phyloP scores from a whole-genome alignment of 164 flowering plant species.

The Annona squamosa region DNA sequence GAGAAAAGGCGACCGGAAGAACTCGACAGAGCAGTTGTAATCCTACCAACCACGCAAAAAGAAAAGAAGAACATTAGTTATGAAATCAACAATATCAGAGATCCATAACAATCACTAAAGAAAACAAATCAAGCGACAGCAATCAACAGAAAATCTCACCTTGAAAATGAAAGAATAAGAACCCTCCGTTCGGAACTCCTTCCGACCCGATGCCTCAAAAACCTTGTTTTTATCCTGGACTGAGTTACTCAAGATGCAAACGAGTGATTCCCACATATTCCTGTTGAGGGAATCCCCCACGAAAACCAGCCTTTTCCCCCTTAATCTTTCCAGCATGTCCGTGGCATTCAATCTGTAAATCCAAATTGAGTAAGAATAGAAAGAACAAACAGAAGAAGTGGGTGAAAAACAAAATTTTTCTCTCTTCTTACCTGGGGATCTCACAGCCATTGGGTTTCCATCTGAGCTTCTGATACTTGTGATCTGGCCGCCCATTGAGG shows the following conservation, averaged over 20 bases:
- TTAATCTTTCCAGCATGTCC: constrained; percentile 61
- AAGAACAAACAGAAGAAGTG: background rate
- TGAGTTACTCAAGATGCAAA: constrained; percentile 64
- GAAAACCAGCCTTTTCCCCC: constrained; percentile 79
- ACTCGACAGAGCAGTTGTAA: constrained; percentile 74
- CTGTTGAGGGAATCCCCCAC: constrained; percentile 96
- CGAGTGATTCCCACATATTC: constrained; percentile 98
- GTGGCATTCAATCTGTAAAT: constrained; percentile 52
- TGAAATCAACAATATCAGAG: background rate
- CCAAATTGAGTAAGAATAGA: background rate
- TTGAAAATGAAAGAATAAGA: constrained; percentile 67
- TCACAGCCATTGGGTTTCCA: constrained; percentile 87
- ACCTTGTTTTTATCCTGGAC: constrained; percentile 65
- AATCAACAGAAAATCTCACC: constrained; percentile 26
- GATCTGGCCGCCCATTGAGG: constrained; percentile 77
- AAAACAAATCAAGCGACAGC: background rate
- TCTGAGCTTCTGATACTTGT: constrained; percentile 43
- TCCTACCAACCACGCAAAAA: constrained; percentile 39
- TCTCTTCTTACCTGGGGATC: constrained; percentile 58
- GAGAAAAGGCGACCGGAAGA: constrained; percentile 80
- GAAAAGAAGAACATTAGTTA: background rate
- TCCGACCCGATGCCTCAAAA: constrained; percentile 70
- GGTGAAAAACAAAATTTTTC: background rate
- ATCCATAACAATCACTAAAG: background rate
- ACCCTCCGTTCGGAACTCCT: constrained; percentile 64